Base-by-base conservation (phyloP, 495 filamentous ascomycete genomes). In the Penicillium verhagenii region DNA sequence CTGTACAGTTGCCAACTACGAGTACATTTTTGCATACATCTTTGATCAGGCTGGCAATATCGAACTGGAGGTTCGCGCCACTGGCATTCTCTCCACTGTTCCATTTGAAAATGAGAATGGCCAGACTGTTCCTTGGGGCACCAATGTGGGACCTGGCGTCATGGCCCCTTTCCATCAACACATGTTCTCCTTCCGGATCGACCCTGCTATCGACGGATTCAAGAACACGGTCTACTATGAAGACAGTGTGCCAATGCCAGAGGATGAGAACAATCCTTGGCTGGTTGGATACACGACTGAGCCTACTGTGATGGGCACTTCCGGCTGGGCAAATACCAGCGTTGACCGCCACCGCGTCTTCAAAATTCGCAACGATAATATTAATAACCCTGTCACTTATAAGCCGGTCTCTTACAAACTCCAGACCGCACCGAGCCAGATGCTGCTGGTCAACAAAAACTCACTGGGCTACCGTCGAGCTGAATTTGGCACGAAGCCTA, bases 1-100 rank as follows among this genome's bases (percentile, higher is more conserved):
- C 60, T 83, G 88, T 59, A 91, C 89, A 0, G 81, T 91, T 24
- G 83, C 85, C 28, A 92, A 92, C 70, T 92, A 92, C 70, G 89
- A 92, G 63, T 92, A 92, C 54, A 87, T 96, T 49, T 79, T 96
- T 44, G 83, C 87, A 13, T 96, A 88, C 69, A 83, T 89, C 50
- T 90, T 96, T 73, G 90, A 91, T 68, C 90, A 91, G 54, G 89
- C 91, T 0, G 92, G 86, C 6, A 90, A 92, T 61, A 57, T 95
- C 42, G 76, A 82, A 37, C 86, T 93, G 58, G 92, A 96, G 71
- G 86, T 90, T 29, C 82, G 87, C 13, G 92, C 92, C 5, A 96
- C 92, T 2, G 92, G 92, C 0, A 90, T 96, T 54, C 76, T 96
- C 18, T 90, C 86, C 40, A 94, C 91, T 0, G 82, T 91, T 35